Evolutionary conservation across 2,329 filamentous ascomycete species (phyloP).

Genomic region (Monosporascus sp.): DNA sequence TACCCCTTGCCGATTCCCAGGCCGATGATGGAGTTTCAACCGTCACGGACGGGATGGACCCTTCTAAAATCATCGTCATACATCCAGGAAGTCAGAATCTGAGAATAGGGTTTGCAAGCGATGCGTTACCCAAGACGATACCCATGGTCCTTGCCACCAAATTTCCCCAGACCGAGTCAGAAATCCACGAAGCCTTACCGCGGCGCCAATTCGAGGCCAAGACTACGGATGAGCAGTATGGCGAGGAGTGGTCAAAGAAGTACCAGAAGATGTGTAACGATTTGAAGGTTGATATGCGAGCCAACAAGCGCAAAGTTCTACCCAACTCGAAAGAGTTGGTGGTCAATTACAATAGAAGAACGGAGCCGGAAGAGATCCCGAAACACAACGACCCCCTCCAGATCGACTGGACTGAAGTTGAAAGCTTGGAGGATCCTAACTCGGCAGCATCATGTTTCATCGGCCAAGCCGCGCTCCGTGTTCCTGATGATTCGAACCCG

Average conservation of each 20-base stretch:
- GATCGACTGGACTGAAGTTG: constrained; percentile 90
- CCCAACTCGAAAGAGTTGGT: constrained; percentile 98
- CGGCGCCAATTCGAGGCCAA: constrained; percentile 60
- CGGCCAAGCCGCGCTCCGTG: constrained; percentile 74
- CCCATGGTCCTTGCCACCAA: constrained; percentile 88
- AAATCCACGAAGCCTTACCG: constrained; percentile 75
- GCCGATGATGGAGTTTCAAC: constrained; percentile 51
- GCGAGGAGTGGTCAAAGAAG: constrained; percentile 70
- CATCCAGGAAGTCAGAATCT: constrained; percentile 95
- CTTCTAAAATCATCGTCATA: constrained; percentile 89
- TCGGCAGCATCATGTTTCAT: constrained; percentile 62
- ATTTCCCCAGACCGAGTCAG: constrained; percentile 72
- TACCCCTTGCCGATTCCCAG: constrained; percentile 55
- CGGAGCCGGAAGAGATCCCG: constrained; percentile 78
- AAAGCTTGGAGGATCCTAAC: constrained; percentile 59
- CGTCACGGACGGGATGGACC: constrained; percentile 58
- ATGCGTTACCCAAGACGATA: constrained; percentile 88
- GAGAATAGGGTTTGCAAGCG: constrained; percentile 89
- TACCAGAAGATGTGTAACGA: constrained; percentile 82
- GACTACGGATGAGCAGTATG: constrained; percentile 73
- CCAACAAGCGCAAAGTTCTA: constrained; percentile 88
- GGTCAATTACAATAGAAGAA: constrained; percentile 85
- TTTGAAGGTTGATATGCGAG: constrained; percentile 83
- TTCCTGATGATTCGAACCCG: constrained; percentile 83
- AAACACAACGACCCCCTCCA: constrained; percentile 93